Conservation (phyloP, 2,329 filamentous ascomycete species). For the Monosporascus sp. region DNA sequence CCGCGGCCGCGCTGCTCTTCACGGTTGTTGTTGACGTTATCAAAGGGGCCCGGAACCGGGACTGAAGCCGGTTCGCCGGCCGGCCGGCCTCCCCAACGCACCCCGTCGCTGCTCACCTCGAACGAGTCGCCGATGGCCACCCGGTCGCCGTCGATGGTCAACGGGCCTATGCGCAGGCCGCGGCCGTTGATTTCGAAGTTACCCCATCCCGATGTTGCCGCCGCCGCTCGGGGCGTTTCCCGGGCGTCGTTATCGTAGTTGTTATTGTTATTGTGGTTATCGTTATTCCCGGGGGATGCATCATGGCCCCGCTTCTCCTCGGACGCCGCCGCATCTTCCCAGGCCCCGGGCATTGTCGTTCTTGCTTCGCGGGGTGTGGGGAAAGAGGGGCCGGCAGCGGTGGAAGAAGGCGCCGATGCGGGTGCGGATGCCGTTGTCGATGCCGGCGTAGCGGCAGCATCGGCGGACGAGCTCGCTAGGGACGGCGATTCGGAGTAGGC, state of each 20-base stretch:
- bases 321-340: slow-evolving; percentile 17
- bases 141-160: slow-evolving; percentile 38
- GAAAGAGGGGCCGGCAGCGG: no score
- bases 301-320: slow-evolving; percentile 16
- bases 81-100: slow-evolving; percentile 40
- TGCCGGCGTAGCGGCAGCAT: background rate
- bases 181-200: slow-evolving; percentile 11
- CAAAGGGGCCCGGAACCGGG: background rate
- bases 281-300: no score
- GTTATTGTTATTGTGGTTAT: no score
- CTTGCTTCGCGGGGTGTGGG: background rate
- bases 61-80: slow-evolving; percentile 35
- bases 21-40: background rate
- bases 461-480: background rate
- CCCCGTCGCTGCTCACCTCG: slow-evolving; percentile 37
- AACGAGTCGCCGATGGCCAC: slow-evolving; percentile 38
- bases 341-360: slow-evolving; percentile 25
- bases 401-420: no score
- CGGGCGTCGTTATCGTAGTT: background rate
- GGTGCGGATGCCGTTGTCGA: no score
- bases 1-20: background rate
- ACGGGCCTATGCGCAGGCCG: slow-evolving; percentile 30
- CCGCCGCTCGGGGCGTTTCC: slow-evolving; percentile 3
- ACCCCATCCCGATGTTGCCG: slow-evolving; percentile 5
- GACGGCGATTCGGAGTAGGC: slow-evolving; percentile 38